Conservation (phyloP, 257 asterid species). For the Scutellaria minor region DNA sequence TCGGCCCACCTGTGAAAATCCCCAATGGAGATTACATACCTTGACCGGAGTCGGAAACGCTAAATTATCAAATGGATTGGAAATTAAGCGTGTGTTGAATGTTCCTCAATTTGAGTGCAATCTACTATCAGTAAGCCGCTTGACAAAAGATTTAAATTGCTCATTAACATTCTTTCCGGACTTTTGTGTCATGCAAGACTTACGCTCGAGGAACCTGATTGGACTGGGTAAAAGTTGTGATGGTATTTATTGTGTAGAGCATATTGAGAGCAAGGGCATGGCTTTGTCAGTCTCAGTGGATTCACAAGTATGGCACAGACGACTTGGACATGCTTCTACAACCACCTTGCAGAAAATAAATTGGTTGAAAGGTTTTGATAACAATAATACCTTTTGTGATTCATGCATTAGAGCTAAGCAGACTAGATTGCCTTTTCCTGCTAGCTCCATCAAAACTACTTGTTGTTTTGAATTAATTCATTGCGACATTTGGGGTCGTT, state of each 20-base stretch:
- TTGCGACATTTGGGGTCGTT: neutral
- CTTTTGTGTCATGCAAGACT: slow-evolving; percentile 36
- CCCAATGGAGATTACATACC: neutral
- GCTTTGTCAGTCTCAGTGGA: neutral
- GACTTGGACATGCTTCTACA: slow-evolving; percentile 16
- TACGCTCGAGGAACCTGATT: slow-evolving; percentile 40
- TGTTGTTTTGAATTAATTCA: slow-evolving; percentile 2
- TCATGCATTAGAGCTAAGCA: neutral
- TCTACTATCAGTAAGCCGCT: slow-evolving; percentile 22
- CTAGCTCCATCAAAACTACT: neutral
- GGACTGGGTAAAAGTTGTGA: slow-evolving; percentile 22
- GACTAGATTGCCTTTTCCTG: neutral
- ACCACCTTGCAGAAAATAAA: neutral
- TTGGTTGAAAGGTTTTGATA: neutral
- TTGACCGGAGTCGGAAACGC: neutral
- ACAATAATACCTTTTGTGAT: neutral
- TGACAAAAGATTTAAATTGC: slow-evolving; percentile 24
- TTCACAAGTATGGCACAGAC: neutral
- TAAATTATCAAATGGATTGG: neutral
- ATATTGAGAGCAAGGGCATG: neutral
- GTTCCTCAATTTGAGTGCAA: slow-evolving; percentile 1
- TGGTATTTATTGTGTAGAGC: slow-evolving; percentile 28
- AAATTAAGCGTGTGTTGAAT: neutral
- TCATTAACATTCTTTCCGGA: neutral
- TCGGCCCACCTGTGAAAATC: neutral